A percentile compares a stretch with the other conserved stretches of the same genome.
phyloP scores from a whole-genome alignment of 169 alveolate species.

The Toxoplasma gondii region DNA sequence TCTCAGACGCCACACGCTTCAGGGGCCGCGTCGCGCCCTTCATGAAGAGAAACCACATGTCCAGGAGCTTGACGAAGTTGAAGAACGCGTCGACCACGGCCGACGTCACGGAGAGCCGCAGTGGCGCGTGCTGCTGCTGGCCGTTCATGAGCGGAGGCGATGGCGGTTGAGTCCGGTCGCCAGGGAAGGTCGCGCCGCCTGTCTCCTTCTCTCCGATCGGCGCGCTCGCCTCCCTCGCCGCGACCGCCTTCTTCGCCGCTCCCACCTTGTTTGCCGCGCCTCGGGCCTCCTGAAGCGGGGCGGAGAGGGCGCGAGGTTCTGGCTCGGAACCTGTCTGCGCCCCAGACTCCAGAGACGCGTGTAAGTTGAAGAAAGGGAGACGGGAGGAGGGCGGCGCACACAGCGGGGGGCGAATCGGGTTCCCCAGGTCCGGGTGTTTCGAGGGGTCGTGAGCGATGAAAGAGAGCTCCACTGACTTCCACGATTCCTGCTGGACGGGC shows the following conservation, averaged over 20 bases:
- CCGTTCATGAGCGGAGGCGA: constrained; percentile 64
- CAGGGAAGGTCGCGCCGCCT: not conserved
- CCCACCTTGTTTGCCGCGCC: not conserved
- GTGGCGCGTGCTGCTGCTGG: constrained; percentile 54
- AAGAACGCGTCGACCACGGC: constrained; percentile 54
- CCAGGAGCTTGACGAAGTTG: constrained; percentile 67
- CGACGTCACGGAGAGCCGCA: constrained; percentile 54
- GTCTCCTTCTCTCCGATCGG: not conserved
- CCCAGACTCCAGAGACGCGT: too few relatives aligned
- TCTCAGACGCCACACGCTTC: constrained; percentile 54
- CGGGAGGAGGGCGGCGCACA: not conserved
- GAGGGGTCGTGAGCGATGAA: constrained; percentile 64
- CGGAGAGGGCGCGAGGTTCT: not conserved
- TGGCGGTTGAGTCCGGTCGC: not conserved
- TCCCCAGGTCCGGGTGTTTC: constrained; percentile 22
- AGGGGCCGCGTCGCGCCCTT: constrained; percentile 66
- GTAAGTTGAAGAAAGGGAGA: not conserved
- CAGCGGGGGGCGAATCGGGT: not conserved
- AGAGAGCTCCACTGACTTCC: constrained; percentile 68
- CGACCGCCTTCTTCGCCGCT: not conserved
- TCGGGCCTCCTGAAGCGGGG: not conserved
- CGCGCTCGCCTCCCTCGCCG: not conserved
- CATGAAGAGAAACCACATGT: constrained; percentile 64
- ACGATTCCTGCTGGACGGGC: constrained; percentile 56
- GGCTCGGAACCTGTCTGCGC: too few relatives aligned